Base-by-base conservation (phyloP, 1,139 yeast species). In the Scheffersomyces segobiensis region DNA sequence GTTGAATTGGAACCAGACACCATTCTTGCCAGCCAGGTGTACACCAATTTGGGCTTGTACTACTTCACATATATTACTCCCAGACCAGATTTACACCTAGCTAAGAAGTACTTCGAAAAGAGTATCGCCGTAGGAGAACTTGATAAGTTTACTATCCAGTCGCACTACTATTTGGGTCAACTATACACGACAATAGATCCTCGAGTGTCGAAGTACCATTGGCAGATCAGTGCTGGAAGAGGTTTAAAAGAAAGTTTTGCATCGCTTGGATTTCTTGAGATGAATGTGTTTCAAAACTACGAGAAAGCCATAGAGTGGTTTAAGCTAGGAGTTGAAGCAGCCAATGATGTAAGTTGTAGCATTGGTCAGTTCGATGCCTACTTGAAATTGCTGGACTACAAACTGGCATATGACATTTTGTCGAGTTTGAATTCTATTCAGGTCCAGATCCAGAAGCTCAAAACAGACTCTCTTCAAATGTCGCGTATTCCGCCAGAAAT, bases 141-240 rank as follows among this genome's bases (percentile, higher is more conserved):
- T 32, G 87, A 86, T 62, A 65, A 71, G 8, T 82, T 81, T 62
- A 82, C 84, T 6, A 76, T 87, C 14, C 89, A 88, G 63, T 85
- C 96, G 39, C 96, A 92, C 71, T 93, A 81, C 71, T 87, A 88
- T 65, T 76, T 93, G 58, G 96, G 96, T 1, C 91, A 90, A 64
- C 74, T 93, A 20, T 82, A 85, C 66, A 80, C 86, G 54, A 73
- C 78, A 53, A 76, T 83, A 3, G 85, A 87, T 61, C 90, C 91
- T 0, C 65, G 77, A 42, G 75, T 84, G 32, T 81, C 96, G 0
- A 81, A 88, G 59, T 84, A 85, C 62, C 93, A 92, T 67, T 80
- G 90, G 60, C 96, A 92, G 68, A 77, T 86, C 58, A 87, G 93
- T 51, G 97, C 97, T 0, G 74, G 86, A 5, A 85, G 84, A 63